A percentile compares a stretch with the other conserved stretches of the same genome.
phyloP scores from a whole-genome alignment of 352 stramenopile species.

The Halophytophthora polymorphica region DNA sequence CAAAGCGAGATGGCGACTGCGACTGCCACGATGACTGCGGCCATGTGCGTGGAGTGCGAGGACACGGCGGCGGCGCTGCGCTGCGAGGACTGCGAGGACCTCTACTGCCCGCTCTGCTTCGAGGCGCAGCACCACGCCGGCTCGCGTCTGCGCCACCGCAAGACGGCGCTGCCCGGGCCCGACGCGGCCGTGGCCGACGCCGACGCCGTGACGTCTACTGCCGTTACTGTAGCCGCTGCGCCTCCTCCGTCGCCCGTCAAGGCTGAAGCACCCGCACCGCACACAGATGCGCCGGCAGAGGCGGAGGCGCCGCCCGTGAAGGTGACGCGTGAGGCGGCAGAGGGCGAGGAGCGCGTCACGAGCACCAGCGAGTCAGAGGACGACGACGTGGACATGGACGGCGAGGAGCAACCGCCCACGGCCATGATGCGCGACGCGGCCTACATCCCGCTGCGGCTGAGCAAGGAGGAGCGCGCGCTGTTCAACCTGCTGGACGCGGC shows the following conservation, averaged over 20 bases:
- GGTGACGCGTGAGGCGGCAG: slow-evolving; percentile 6
- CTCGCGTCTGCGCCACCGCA: slow-evolving; percentile 41
- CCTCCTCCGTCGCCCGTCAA: not conserved
- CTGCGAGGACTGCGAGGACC: slow-evolving; percentile 67
- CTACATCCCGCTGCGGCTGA: slow-evolving; percentile 71
- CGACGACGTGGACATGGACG: slow-evolving; percentile 32
- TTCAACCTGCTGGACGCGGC: slow-evolving; percentile 79
- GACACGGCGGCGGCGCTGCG: slow-evolving; percentile 66
- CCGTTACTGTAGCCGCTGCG: slow-evolving; percentile 2
- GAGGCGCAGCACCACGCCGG: slow-evolving; percentile 66
- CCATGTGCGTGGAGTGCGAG: slow-evolving; percentile 84
- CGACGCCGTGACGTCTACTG: not conserved
- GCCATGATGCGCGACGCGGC: slow-evolving; percentile 33
- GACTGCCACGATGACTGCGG: slow-evolving; percentile 18
- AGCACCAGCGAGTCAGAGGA: slow-evolving; percentile 34
- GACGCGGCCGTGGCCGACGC: slow-evolving; percentile 5
- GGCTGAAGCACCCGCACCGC: not conserved
- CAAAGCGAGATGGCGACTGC: too few relatives aligned
- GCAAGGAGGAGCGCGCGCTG: slow-evolving; percentile 60
- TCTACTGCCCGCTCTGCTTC: slow-evolving; percentile 80
- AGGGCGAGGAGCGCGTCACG: not conserved
- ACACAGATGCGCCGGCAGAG: not conserved
- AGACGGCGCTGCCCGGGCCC: slow-evolving; percentile 21
- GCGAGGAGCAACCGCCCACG: slow-evolving; percentile 21
- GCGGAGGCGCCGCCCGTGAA: slow-evolving; percentile 10